Evolutionary conservation across 1,139 yeast genomes (phyloP).

Genomic region (Waltiozyma sp.): DNA sequence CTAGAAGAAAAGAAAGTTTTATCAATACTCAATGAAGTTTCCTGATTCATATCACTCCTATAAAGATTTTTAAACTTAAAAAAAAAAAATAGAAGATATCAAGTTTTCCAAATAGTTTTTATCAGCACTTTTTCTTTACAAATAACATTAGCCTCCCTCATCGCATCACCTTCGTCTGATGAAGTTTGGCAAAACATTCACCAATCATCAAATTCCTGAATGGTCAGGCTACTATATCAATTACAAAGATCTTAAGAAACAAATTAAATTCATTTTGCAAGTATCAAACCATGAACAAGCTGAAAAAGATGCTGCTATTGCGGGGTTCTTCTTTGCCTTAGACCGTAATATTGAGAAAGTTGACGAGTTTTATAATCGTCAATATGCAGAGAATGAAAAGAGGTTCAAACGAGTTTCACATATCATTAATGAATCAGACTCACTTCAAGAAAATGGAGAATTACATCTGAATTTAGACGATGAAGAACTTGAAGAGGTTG

Average conservation of each 20-base stretch:
- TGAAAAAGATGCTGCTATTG: slow-evolving; percentile 32
- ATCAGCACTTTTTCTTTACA: no score
- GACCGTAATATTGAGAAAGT: slow-evolving; percentile 80
- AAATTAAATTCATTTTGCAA: slow-evolving; percentile 44
- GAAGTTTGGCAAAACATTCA: slow-evolving; percentile 27
- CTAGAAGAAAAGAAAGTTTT: no score
- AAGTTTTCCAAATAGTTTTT: no score
- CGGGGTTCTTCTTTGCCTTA: slow-evolving; percentile 65
- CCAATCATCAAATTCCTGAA: slow-evolving; percentile 85
- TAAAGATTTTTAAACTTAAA: no score
- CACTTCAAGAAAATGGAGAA: neutral
- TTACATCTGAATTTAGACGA: slow-evolving; percentile 22
- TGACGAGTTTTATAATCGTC: slow-evolving; percentile 64
- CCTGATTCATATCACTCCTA: no score
- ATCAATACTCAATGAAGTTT: no score
- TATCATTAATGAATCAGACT: slow-evolving; percentile 12
- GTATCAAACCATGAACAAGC: slow-evolving; percentile 10
- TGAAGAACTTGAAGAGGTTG: slow-evolving; percentile 75
- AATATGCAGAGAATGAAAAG: slow-evolving; percentile 63
- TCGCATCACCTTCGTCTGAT: slow-evolving; percentile 1
- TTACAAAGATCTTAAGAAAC: slow-evolving; percentile 75
- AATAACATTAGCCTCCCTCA: no score
- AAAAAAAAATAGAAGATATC: no score
- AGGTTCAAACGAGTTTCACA: slow-evolving; percentile 43
- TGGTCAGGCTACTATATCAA: slow-evolving; percentile 77